Evolutionary conservation across 2,329 filamentous ascomycete species (phyloP).

Genomic region (Cladophialophora yegresii): DNA sequence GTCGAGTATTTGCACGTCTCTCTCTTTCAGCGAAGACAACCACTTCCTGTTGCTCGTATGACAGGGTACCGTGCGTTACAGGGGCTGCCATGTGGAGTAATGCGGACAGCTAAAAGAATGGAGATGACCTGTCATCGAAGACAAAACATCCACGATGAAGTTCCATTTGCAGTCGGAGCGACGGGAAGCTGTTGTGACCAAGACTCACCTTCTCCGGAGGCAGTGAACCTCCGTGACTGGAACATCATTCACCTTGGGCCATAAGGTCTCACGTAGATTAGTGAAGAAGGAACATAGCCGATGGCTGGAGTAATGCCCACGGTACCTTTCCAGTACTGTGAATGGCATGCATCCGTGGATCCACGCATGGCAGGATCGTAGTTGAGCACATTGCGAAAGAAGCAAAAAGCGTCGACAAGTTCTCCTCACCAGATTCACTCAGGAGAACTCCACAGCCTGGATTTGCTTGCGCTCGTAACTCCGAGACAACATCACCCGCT

Average conservation of each 20-base stretch:
- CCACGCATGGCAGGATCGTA: background rate
- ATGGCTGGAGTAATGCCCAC: background rate
- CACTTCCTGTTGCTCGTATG: background rate
- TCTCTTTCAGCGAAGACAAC: background rate
- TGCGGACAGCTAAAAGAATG: background rate
- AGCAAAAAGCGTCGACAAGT: background rate
- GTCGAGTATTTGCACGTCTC: background rate
- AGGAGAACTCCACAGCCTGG: background rate
- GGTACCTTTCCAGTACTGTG: background rate
- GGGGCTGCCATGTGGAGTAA: background rate
- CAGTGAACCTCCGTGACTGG: background rate
- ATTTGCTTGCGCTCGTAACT: background rate
- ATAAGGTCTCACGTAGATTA: background rate
- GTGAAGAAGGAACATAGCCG: background rate
- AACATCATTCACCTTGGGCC: background rate
- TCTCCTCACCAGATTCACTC: background rate
- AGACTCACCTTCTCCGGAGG: background rate
- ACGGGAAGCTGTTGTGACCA: background rate
- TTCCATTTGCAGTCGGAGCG: background rate
- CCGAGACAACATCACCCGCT: background rate
- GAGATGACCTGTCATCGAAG: background rate
- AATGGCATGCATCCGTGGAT: background rate
- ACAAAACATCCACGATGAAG: background rate
- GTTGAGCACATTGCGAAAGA: background rate
- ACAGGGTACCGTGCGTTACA: background rate